phyloP scores from a whole-genome alignment of 208 protist species.

The Wallacemonas sp. region DNA sequence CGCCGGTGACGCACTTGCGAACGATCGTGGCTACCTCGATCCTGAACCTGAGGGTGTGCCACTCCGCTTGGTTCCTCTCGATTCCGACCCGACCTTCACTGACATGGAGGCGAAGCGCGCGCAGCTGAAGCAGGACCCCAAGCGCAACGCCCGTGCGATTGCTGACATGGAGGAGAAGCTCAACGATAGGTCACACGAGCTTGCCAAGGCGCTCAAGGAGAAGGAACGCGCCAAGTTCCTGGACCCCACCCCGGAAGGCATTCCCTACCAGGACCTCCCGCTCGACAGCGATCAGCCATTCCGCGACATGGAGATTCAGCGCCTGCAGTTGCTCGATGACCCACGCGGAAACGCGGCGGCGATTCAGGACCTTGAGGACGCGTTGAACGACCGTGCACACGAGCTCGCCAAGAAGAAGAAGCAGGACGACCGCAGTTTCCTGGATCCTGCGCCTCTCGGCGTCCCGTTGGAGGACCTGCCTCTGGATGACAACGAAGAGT shows the following conservation, averaged over 20 bases:
- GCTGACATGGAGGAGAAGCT: conserved; percentile 52
- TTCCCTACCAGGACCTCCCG: conserved; percentile 55
- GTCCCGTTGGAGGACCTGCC: conserved; percentile 65
- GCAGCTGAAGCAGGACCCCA: conserved; percentile 58
- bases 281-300: conserved; percentile 57
- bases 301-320: conserved; percentile 62
- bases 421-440: conserved; percentile 57
- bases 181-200: conserved; percentile 58
- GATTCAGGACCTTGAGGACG: conserved; percentile 65
- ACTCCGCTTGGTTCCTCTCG: conserved; percentile 50
- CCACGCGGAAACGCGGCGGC: conserved; percentile 41
- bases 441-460: conserved; percentile 58
- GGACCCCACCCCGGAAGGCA: conserved; percentile 41
- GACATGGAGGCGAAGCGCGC: conserved; percentile 54
- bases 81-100: conserved; percentile 42
- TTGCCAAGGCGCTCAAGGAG: conserved; percentile 55
- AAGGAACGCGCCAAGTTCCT: conserved; percentile 63
- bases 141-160: conserved; percentile 45
- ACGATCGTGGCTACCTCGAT: conserved; percentile 66
- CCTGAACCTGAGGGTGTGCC: conserved; percentile 64
- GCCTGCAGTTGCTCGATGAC: conserved; percentile 49
- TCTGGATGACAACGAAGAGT: conserved; percentile 50
- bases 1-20: conserved; percentile 39
- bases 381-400: conserved; percentile 64
- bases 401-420: conserved; percentile 63